Percentiles rank a stretch among this genome's conserved stretches.
These are phyloP conservation scores for Cyclotella cryptica DNA, from an alignment of 108 stramenopile genomes.

Conservation along the genomic window DNA sequence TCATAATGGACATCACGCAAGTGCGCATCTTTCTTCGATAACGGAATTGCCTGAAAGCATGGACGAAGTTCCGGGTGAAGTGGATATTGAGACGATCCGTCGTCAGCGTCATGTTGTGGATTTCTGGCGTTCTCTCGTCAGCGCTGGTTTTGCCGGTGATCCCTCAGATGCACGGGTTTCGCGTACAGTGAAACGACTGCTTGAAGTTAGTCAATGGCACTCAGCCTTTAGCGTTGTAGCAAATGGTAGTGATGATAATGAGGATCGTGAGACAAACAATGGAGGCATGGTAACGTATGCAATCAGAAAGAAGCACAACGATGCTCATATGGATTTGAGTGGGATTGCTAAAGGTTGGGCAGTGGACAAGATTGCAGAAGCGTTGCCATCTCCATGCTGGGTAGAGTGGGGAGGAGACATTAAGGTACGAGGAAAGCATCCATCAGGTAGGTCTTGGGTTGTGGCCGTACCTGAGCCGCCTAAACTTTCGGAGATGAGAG, in stretches of 20 bases:
- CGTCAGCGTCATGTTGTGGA: slow-evolving; percentile 34
- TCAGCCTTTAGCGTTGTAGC: slow-evolving; percentile 42
- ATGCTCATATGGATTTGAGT: slow-evolving; percentile 49
- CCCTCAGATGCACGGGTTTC: slow-evolving; percentile 40
- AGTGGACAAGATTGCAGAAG: slow-evolving; percentile 52
- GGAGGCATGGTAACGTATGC: background rate
- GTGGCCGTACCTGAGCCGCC: slow-evolving; percentile 60
- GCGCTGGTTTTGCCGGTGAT: slow-evolving; percentile 42
- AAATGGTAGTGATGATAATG: slow-evolving; percentile 1
- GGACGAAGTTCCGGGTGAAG: background rate
- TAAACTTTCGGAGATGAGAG: slow-evolving; percentile 29
- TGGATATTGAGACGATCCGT: slow-evolving; percentile 30
- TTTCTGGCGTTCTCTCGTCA: slow-evolving; percentile 36
- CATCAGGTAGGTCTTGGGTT: slow-evolving; percentile 47
- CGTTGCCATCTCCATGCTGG: slow-evolving; percentile 35
- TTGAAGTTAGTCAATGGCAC: slow-evolving; percentile 43
- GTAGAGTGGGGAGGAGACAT: slow-evolving; percentile 67
- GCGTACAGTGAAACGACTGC: slow-evolving; percentile 32
- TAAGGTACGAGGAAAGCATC: slow-evolving; percentile 55
- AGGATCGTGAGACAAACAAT: slow-evolving; percentile 1
- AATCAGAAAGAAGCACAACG: slow-evolving; percentile 48
- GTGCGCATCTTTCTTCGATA: background rate
- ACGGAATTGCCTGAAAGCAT: slow-evolving; percentile 18
- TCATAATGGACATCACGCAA: background rate
- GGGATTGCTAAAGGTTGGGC: slow-evolving; percentile 65